Percentiles rank a stretch among this genome's conserved stretches.
phyloP scores from a whole-genome alignment of 345 rosid species.

The Eucalyptus virginea region DNA sequence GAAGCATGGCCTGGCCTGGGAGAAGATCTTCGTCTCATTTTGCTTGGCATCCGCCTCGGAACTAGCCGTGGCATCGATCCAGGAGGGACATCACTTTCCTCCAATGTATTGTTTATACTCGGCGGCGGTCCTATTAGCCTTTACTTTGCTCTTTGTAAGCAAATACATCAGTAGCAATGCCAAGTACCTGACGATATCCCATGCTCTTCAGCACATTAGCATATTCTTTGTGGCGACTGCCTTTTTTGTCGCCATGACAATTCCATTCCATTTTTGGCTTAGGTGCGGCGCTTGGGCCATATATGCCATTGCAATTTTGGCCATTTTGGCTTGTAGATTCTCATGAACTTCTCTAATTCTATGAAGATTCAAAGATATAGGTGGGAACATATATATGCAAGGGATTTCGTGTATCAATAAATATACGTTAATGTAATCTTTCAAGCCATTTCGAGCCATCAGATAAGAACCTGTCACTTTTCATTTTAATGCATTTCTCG shows the following conservation, averaged over 20 bases:
- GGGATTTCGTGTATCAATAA: background rate
- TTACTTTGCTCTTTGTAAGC: background rate
- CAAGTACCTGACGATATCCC: background rate
- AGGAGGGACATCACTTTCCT: background rate
- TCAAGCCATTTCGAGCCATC: background rate
- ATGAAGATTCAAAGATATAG: background rate
- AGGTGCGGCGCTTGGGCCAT: background rate
- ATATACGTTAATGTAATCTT: background rate
- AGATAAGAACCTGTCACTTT: background rate
- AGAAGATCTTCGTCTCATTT: background rate
- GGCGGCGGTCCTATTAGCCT: background rate
- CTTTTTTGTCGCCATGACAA: background rate
- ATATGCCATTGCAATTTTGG: background rate
- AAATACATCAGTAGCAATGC: background rate
- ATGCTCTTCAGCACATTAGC: background rate
- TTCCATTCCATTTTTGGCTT: background rate
- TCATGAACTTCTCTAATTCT: background rate
- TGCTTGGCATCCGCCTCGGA: background rate
- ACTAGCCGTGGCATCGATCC: background rate
- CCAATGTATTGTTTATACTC: background rate
- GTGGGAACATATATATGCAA: background rate
- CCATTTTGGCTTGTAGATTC: background rate
- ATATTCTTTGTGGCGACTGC: background rate
- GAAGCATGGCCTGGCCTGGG: background rate
- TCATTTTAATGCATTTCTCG: background rate